These are phyloP conservation scores for Xylariaceae sp. DNA, from an alignment of 2,329 filamentous ascomycete genomes.

Conservation along the genomic window DNA sequence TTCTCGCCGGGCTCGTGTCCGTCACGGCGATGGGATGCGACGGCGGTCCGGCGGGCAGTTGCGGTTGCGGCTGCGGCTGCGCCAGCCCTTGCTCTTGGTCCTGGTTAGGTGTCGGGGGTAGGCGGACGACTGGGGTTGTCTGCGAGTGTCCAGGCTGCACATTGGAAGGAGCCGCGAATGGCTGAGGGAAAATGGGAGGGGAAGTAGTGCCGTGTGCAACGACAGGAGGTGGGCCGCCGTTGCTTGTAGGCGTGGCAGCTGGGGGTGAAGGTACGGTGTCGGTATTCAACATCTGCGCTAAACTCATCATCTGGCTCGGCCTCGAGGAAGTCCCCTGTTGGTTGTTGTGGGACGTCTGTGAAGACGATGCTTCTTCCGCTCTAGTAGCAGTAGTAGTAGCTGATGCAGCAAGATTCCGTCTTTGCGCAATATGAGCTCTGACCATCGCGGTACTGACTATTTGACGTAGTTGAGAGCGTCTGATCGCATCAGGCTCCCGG, in stretches of 20 bases:
- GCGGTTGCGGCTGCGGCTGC: constrained; percentile 5
- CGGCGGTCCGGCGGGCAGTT: constrained; percentile 20
- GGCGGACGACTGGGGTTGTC: background rate
- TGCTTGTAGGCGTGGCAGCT: background rate
- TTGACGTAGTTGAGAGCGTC: constrained; percentile 47
- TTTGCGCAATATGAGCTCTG: constrained; percentile 43
- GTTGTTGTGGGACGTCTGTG: constrained; percentile 1
- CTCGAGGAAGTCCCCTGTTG: constrained; percentile 6
- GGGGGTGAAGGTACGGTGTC: constrained; percentile 2
- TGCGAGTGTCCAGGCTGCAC: constrained; percentile 4
- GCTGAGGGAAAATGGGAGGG: constrained; percentile 5
- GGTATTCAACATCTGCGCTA: constrained; percentile 12
- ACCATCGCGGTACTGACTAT: constrained; percentile 45
- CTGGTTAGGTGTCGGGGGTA: constrained; percentile 8
- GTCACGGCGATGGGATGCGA: constrained; percentile 39
- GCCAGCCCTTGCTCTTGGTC: constrained; percentile 3
- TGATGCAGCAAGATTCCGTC: constrained; percentile 24
- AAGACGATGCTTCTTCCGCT: constrained; percentile 4
- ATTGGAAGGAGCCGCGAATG: constrained; percentile 1
- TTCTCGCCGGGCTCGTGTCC: constrained; percentile 53
- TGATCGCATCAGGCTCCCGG: constrained; percentile 44
- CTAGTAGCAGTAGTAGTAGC: constrained; percentile 11
- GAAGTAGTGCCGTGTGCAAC: constrained; percentile 7
- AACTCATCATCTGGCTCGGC: constrained; percentile 10
- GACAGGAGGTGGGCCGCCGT: constrained; percentile 6